Base-by-base conservation (phyloP, 768 basidiomycete species). In the Postia placenta region DNA sequence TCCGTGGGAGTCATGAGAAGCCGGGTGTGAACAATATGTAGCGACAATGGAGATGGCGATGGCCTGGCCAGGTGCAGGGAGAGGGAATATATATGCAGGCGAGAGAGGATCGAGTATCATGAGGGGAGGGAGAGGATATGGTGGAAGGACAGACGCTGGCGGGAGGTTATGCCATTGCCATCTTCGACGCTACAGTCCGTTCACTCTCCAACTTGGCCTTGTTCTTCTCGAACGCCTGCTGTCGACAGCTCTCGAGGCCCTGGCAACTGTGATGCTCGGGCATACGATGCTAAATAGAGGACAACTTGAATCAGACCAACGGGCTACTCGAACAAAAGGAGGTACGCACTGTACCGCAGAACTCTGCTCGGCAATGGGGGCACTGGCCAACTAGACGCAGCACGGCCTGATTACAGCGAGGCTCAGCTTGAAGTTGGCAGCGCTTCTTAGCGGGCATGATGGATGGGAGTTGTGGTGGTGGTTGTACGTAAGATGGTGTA, bases 251-350 rank as follows among this genome's bases (percentile, higher is more conserved):
- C 63, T 87, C 83, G 53, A 94, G 71, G 53, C 91, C 85, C 56
- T 79, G 77, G 71, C 91, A 94, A 48, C 77, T 76, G 65, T 94
- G 91, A 58, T 89, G 87, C 64, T 93, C 92, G 5, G 92, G 90
- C 55, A 94, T 75, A 52, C 91, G 87, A 63, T 93, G 92, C 87
- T 92, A 49, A 22, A 49, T 50, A 37, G 54, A 49, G 37, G 22
- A 48, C 55, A 48, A 57, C 49, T 61, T 43, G 36, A 59, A 37
- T 49, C 36, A 49, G 48, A 22, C 11, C 30, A 37, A 59, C 48
- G 46, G 39, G 24, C 39, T 51, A 51, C 46, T 30, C 17, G 17
- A 39, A 19, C 33, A 11, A 23, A 42, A 42, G 5, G 47, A 47
- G 33, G 44, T 35, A 77, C 87, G 65, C 58, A 90, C 88, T 51